Conservation (phyloP, 805 yeast genomes). For the Wickerhamiella azyma region DNA sequence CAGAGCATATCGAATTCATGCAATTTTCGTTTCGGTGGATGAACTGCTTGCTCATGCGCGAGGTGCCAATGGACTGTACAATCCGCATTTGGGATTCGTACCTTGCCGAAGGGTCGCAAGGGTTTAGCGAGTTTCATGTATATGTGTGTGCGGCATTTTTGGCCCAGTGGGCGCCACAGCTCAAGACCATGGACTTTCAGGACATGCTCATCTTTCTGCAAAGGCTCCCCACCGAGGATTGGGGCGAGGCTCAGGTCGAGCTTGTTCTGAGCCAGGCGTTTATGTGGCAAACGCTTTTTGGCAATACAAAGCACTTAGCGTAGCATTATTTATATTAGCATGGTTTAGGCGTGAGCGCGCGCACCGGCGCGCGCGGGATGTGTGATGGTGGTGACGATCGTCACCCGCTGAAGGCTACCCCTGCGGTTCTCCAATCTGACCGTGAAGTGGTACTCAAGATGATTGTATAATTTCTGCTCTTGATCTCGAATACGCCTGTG, state of each 20-base stretch:
- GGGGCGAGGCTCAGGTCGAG: slow-evolving; percentile 87
- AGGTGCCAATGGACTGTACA: slow-evolving; percentile 59
- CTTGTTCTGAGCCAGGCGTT: slow-evolving; percentile 87
- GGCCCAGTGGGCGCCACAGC: slow-evolving; percentile 68
- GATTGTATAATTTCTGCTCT: too few relatives aligned
- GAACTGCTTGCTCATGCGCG: slow-evolving; percentile 95
- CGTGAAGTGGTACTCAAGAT: too few relatives aligned
- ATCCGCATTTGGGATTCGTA: slow-evolving; percentile 98
- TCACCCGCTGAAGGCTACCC: too few relatives aligned
- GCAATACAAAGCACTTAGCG: slow-evolving; percentile 40
- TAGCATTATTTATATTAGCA: neutral
- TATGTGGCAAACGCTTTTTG: slow-evolving; percentile 89
- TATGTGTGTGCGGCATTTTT: slow-evolving; percentile 96
- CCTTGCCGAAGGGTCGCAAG: slow-evolving; percentile 39
- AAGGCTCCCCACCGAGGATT: slow-evolving; percentile 69
- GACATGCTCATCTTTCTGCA: slow-evolving; percentile 86
- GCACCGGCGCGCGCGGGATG: too few relatives aligned
- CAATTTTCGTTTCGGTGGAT: slow-evolving; percentile 97
- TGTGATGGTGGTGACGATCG: too few relatives aligned
- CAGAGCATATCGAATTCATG: slow-evolving; percentile 81
- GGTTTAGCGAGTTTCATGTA: slow-evolving; percentile 84
- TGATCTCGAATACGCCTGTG: too few relatives aligned
- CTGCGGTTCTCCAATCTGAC: too few relatives aligned
- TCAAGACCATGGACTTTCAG: slow-evolving; percentile 82
- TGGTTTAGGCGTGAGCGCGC: too few relatives aligned